Percentiles rank a stretch among this genome's conserved stretches.
phyloP scores from a whole-genome alignment of 768 basidiomycete species.

The Suillus paluster region DNA sequence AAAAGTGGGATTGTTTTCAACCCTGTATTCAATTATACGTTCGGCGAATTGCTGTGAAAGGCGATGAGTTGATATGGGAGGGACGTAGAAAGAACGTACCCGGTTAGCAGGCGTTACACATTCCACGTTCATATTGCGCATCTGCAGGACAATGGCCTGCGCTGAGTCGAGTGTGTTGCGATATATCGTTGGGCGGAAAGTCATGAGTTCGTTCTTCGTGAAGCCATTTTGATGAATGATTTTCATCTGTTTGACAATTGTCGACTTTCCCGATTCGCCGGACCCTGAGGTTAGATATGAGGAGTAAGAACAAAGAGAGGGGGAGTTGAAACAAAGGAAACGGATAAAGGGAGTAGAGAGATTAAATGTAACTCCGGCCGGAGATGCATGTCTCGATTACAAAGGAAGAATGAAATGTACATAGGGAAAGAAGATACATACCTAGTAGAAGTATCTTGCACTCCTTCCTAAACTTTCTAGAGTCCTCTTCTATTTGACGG shows the following conservation, averaged over 20 bases:
- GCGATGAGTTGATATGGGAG: neutral
- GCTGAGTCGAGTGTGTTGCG: constrained; percentile 89
- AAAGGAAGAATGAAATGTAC: constrained; percentile 15
- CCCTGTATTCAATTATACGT: constrained; percentile 61
- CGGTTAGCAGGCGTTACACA: constrained; percentile 71
- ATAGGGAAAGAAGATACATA: constrained; percentile 41
- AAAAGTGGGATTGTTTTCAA: constrained; percentile 45
- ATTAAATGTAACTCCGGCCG: neutral
- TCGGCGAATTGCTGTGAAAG: constrained; percentile 53
- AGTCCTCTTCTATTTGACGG: constrained; percentile 85
- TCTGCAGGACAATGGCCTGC: constrained; percentile 81
- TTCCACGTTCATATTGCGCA: constrained; percentile 85
- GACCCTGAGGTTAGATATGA: constrained; percentile 61
- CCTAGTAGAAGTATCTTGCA: constrained; percentile 95
- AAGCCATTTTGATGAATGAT: constrained; percentile 96
- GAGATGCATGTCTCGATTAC: neutral
- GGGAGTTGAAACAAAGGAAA: constrained; percentile 5
- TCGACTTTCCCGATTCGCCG: constrained; percentile 93
- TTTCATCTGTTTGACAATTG: constrained; percentile 99
- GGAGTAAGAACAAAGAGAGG: neutral
- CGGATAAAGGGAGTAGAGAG: neutral
- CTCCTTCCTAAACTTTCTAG: constrained; percentile 78
- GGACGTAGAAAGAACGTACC: constrained; percentile 17
- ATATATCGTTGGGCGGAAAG: constrained; percentile 80
- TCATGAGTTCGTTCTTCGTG: constrained; percentile 72